Conservation (phyloP, 2,329 filamentous ascomycete genomes). For the Gaeumannomyces tritici region DNA sequence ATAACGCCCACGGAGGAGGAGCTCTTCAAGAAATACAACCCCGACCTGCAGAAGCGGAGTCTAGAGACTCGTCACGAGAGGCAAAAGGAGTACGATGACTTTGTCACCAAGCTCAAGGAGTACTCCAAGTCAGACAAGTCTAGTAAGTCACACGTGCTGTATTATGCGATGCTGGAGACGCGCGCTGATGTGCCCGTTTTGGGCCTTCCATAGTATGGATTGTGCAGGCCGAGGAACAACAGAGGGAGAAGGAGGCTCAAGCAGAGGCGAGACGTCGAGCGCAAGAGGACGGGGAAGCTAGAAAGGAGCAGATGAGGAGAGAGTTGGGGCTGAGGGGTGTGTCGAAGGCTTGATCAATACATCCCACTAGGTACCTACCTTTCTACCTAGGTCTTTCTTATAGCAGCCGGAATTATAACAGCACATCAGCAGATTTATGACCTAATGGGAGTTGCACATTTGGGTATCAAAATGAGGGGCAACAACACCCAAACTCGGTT, state of each 20-base stretch:
- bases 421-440: not conserved
- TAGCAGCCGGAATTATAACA: not conserved
- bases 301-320: constrained; percentile 38
- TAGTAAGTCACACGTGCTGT: constrained; percentile 46
- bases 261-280: constrained; percentile 23
- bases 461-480: too few species aligned
- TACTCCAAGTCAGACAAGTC: constrained; percentile 87
- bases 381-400: not conserved
- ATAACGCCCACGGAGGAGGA: constrained; percentile 82
- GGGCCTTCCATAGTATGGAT: constrained; percentile 32
- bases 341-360: constrained; percentile 7
- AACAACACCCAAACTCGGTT: not conserved
- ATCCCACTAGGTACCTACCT: too few species aligned
- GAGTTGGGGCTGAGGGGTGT: constrained; percentile 29
- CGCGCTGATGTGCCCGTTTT: not conserved
- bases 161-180: not conserved
- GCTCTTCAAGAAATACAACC: constrained; percentile 85
- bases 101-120: constrained; percentile 74
- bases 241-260: constrained; percentile 27
- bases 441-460: too few species aligned
- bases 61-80: constrained; percentile 68
- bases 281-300: constrained; percentile 30
- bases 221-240: constrained; percentile 39
- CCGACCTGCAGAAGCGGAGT: constrained; percentile 81
- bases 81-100: constrained; percentile 82